Percentiles rank a stretch among this genome's conserved stretches.
Evolutionary conservation across 257 asterid genomes (phyloP).

Genomic region (Cordia subcordata): DNA sequence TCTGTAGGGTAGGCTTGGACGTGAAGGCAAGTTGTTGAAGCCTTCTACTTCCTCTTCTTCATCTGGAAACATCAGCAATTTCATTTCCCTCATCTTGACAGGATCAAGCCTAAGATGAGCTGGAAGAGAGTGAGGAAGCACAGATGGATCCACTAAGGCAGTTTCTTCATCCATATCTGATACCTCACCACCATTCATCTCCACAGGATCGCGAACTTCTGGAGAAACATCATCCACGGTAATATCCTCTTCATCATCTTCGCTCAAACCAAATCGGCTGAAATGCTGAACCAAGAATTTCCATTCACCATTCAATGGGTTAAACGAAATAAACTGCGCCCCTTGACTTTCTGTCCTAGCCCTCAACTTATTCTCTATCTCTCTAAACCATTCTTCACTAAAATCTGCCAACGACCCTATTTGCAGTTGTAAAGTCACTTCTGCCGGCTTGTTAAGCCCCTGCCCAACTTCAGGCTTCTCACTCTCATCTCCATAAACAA

Average conservation of each 20-base stretch:
- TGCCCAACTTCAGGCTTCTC: slow-evolving; percentile 64
- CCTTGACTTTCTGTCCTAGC: slow-evolving; percentile 69
- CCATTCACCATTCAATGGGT: slow-evolving; percentile 63
- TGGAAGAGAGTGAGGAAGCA: slow-evolving; percentile 91
- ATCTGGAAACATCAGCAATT: slow-evolving; percentile 61
- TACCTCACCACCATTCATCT: slow-evolving; percentile 44
- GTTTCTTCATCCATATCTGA: slow-evolving; percentile 57
- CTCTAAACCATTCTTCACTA: slow-evolving; percentile 19
- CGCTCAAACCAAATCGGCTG: slow-evolving; percentile 90
- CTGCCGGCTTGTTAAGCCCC: slow-evolving; percentile 93
- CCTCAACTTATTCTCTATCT: slow-evolving; percentile 48
- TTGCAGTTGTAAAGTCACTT: slow-evolving; percentile 58
- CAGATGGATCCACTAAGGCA: slow-evolving; percentile 38
- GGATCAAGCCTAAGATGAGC: slow-evolving; percentile 97
- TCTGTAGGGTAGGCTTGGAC: slow-evolving; percentile 34
- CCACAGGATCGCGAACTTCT: slow-evolving; percentile 41
- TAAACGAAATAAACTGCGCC: slow-evolving; percentile 72
- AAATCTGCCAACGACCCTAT: slow-evolving; percentile 16
- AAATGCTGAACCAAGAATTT: slow-evolving; percentile 81
- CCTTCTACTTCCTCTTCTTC: slow-evolving; percentile 65
- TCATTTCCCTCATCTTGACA: slow-evolving; percentile 72
- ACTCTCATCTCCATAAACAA: slow-evolving; percentile 71
- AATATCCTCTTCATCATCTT: slow-evolving; percentile 86
- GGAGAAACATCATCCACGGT: slow-evolving; percentile 61
- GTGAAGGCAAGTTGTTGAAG: slow-evolving; percentile 29